Conservation (phyloP, 2,329 filamentous ascomycete genomes). For the Claviceps pazoutovae region DNA sequence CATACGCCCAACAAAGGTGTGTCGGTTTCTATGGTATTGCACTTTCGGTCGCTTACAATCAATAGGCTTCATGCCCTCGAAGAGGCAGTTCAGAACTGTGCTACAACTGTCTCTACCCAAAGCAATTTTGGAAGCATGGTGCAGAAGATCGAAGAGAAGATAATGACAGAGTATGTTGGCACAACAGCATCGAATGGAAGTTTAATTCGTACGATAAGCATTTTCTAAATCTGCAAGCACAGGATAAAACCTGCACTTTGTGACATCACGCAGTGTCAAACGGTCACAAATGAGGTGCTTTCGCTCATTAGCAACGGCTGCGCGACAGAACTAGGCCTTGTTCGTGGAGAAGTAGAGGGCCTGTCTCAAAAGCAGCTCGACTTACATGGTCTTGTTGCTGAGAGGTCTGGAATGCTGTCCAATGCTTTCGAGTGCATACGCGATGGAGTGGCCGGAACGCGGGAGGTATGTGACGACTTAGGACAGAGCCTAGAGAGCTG, state of each 20-base stretch:
- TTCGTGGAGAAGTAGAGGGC: constrained; percentile 1
- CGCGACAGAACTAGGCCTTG: not conserved
- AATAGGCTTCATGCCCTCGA: constrained; percentile 4
- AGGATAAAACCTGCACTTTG: constrained; percentile 4
- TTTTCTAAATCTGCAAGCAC: not conserved
- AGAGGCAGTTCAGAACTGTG: not conserved
- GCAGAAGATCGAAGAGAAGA: constrained; percentile 1
- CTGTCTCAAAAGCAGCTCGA: constrained; percentile 6
- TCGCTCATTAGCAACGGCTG: constrained; percentile 2
- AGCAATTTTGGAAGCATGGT: not conserved
- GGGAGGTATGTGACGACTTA: not conserved
- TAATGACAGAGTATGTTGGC: constrained; percentile 2
- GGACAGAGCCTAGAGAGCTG: not conserved
- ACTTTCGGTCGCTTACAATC: not conserved
- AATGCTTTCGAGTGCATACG: not conserved
- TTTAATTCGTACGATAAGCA: not conserved
- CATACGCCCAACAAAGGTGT: not conserved
- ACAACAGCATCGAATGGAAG: not conserved
- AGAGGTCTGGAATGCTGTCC: not conserved
- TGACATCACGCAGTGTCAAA: constrained; percentile 2
- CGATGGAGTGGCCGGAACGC: not conserved
- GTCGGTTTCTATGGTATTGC: not conserved
- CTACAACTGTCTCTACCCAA: not conserved
- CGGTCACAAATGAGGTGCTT: constrained; percentile 1
- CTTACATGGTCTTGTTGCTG: constrained; percentile 5